Evolutionary conservation across 1,284 basidiomycete genomes (phyloP), one percentile per base, ranked within the genome.

Genomic region (Volvariella surrecta): DNA sequence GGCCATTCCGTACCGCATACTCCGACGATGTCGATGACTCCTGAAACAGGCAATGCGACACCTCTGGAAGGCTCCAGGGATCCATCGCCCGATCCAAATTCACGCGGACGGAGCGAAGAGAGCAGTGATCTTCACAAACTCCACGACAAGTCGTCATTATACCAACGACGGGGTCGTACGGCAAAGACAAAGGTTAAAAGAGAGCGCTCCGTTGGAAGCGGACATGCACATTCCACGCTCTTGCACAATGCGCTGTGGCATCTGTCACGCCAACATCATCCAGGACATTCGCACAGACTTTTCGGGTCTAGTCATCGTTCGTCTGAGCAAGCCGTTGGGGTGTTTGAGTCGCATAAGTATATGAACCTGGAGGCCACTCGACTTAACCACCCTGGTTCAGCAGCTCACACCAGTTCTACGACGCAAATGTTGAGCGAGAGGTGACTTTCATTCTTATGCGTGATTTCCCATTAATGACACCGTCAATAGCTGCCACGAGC

Each of bases 321-420:
- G 49, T 49, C 45, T 19, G 77, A 88, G 56, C 67, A 74, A 28
- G 78, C 77, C 0, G 89, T 92, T 0, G 89, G 88, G 0, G 77
- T 89, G 7, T 90, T 90, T 52, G 89, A 92, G 60, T 79, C 76
- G 9, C 79, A 86, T 54, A 65, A 79, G 28, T 91, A 90, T 56
- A 70, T 89, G 54, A 78, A 89, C 50, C 64, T 91, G 3, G 89
- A 92, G 55, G 70, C 75, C 11, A 71, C 63, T 8, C 66, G 70
- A 35, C 60, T 79, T 24, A 58, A 64, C n/a, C 73, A 80, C 44
- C 73, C 71, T 0, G 64, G 74, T 52, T 66, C 71, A 3, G 71
- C 73, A 16, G 61, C 67, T 21, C 66, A 78, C 32, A 70, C 76
- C 2, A 65, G 68, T 37, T 67, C 68, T 45, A 69, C 73, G 34